phyloP scores from a whole-genome alignment of 2,329 filamentous ascomycete genomes.

The Aaosphaeria arxii region DNA sequence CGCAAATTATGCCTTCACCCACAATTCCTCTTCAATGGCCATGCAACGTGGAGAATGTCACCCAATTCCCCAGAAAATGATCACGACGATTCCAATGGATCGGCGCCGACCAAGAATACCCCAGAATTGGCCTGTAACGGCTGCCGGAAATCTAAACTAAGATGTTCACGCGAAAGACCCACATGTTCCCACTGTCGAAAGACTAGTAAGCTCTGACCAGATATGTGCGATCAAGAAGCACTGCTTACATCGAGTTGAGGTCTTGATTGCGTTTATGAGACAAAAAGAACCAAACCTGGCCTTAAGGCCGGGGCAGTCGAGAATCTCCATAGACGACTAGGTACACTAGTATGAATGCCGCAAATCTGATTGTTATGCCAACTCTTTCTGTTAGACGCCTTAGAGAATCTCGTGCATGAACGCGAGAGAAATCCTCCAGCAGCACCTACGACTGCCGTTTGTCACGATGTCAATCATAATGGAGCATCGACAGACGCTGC shows the following conservation, averaged over 20 bases:
- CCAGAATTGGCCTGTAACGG: conserved; percentile 14
- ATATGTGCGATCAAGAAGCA: not conserved
- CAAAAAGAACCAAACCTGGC: conserved; percentile 13
- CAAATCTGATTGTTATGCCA: no score
- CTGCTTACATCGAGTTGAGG: conserved; percentile 1
- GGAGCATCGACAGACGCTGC: not conserved
- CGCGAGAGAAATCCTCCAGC: not conserved
- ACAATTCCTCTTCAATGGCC: no score
- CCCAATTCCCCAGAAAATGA: not conserved
- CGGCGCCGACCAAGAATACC: not conserved
- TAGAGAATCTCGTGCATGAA: conserved; percentile 8
- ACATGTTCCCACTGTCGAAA: conserved; percentile 14
- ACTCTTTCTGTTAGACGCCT: conserved; percentile 5
- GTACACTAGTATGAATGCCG: conserved; percentile 1
- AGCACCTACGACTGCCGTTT: not conserved
- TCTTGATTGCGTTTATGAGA: conserved; percentile 14
- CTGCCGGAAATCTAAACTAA: conserved; percentile 14
- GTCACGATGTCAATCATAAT: not conserved
- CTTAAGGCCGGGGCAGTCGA: conserved; percentile 17
- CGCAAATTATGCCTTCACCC: no score
- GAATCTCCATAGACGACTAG: conserved; percentile 13
- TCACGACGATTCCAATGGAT: not conserved
- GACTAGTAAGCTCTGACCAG: conserved; percentile 6
- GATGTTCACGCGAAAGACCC: conserved; percentile 14
- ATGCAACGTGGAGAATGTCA: not conserved